Conservation (phyloP, 2,329 filamentous ascomycete species). For the Fusarium nelsonii region DNA sequence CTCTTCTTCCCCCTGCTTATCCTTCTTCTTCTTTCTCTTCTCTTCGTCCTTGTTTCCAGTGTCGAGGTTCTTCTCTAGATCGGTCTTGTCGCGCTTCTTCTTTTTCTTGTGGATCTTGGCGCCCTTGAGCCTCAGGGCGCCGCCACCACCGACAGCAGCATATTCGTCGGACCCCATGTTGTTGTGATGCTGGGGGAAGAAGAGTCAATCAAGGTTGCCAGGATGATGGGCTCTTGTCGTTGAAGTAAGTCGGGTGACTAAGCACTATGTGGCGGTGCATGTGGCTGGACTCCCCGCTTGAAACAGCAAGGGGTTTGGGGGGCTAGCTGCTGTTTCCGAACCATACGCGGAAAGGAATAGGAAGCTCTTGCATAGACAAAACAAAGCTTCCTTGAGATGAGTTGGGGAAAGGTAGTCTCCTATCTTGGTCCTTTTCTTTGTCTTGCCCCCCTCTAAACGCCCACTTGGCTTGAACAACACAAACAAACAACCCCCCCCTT, state of each 20-base stretch:
- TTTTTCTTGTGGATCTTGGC: slow-evolving; percentile 72
- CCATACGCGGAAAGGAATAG: slow-evolving; percentile 33
- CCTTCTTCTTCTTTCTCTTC: slow-evolving; percentile 41
- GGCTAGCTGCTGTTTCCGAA: slow-evolving; percentile 7
- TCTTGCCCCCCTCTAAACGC: slow-evolving; percentile 21
- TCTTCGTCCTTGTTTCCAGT: slow-evolving; percentile 42
- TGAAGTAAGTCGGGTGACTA: slow-evolving; percentile 19
- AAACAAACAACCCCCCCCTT: slow-evolving; percentile 30
- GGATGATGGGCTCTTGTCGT: slow-evolving; percentile 9
- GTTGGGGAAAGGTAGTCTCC: slow-evolving; percentile 35
- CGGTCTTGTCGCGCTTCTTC: slow-evolving; percentile 67
- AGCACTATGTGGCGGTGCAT: slow-evolving; percentile 25
- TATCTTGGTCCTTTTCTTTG: slow-evolving; percentile 37
- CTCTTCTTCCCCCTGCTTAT: slow-evolving; percentile 46
- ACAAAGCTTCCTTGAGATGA: slow-evolving; percentile 33
- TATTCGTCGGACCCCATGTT: slow-evolving; percentile 83
- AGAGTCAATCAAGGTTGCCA: slow-evolving; percentile 1
- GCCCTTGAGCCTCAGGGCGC: slow-evolving; percentile 88
- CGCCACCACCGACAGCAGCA: slow-evolving; percentile 71
- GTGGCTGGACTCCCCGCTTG: neutral
- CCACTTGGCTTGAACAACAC: slow-evolving; percentile 15
- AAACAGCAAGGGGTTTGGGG: slow-evolving; percentile 21
- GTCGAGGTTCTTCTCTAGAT: slow-evolving; percentile 62
- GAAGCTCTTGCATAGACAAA: slow-evolving; percentile 30
- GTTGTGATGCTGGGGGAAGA: slow-evolving; percentile 19